Evolutionary conservation across 2,329 filamentous ascomycete species (phyloP), one percentile per base, ranked within the genome.

Genomic region (Hymenoscyphus occultus): DNA sequence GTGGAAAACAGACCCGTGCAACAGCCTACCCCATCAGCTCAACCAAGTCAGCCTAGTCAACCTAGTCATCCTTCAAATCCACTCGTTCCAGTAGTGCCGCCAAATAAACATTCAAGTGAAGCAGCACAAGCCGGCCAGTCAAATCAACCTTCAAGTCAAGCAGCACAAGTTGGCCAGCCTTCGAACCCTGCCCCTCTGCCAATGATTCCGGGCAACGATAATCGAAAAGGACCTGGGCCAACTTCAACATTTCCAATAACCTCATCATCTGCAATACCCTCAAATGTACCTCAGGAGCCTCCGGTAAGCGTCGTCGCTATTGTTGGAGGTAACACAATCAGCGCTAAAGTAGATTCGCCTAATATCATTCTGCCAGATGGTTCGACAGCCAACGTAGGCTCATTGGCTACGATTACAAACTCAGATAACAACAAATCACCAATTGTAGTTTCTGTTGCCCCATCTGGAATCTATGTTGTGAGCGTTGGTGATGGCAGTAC

Each of bases 361-460:
- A 62, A 62, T 10, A 31, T 68, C 7, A 62, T 70, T 10, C 62
- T 69, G 12, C 62, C 62, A 22, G 64, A 64, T 57, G 67, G 65
- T 13, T 66, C 61, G 19, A 67, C 61, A 5, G 67, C 61, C 9
- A 65, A 39, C 12, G 42, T 58, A 2, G 67, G 68, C 16, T 69
- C 14, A 14, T 35, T 31, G 42, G 57, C 39, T 12, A 42, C 14
- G 39, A 12, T 39, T 2, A 61, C 60, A 54, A 56, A 7, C 31
- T 14, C 40, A 19, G 39, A 59, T 22, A 59, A 59, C 19, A 58
- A 48, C 12, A 64, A 16, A 14, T 12, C 28, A 16, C 40, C 58
- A 7, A 32, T 68, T 7, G 45, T 61, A n/a, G 57, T 66, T 2
- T 68, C 66, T 28, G 60, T 64, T 31, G 64, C 42, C 16, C 59